Base-by-base conservation (phyloP, 208 protist genomes). In the Endotrypanum monterogeii region DNA sequence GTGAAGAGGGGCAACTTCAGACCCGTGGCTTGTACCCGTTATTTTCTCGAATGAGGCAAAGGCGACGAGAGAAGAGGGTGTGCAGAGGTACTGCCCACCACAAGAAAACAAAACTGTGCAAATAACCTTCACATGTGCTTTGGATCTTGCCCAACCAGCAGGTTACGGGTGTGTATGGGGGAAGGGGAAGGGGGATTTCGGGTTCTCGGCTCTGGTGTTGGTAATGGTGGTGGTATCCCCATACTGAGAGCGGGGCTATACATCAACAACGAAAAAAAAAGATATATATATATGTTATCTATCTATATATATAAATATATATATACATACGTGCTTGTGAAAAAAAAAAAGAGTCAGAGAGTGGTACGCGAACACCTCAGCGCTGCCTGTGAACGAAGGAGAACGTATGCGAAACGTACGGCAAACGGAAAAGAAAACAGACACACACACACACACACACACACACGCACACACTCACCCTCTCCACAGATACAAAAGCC, bases 401-500 rank as follows among this genome's bases (percentile, higher is more conserved):
- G 44, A 11, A 11, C 44, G 44, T 48, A 11, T 48, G 44, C 44
- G 44, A 48, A 48, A 14, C 8, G 12, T 48, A 48, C 44, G 12
- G 5, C 44, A 48, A 48, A 46, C n/a, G n/a, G n/a, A 48, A 48
- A 5, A 48, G 12, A 48, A 35, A 30, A 5, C 54, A 25, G 7
- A 2, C 32, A 35, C 56, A 41, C 11, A 28, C 32, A 11, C 32
- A 37, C 55, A 60, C 52, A 56, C 23, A 56, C 23, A 28, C 23
- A 8, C 30, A 12, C 8, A 20, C 50, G 23, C 14, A 54, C 16
- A 54, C 50, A 20, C 23, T 11, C 50, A 20, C 6, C 3, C 6
- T 54, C 50, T n/a, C 14, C 23, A 54, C 7, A 65, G 66, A 28
- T 69, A 76, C 30, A 68, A 58, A 76, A 60, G 56, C 37, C n/a